Evolutionary conservation across 345 rosid genomes (phyloP).

Genomic region (Excoecaria agallocha): DNA sequence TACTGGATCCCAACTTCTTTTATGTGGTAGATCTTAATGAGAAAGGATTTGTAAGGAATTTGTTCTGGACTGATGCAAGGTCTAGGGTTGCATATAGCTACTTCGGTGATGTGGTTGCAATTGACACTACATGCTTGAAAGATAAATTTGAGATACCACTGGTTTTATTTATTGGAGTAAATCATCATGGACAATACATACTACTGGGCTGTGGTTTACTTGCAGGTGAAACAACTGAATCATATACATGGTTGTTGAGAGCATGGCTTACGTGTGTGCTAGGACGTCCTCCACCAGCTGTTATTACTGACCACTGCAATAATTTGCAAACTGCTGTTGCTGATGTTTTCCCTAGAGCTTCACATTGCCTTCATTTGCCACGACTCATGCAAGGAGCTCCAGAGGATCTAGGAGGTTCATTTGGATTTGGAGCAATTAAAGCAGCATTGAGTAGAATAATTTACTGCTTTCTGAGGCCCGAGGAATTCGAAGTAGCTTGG

Average conservation of each 20-base stretch:
- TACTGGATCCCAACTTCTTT: constrained; percentile 57
- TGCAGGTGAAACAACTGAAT: constrained; percentile 39
- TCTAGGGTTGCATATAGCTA: constrained; percentile 43
- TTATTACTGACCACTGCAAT: constrained; percentile 43
- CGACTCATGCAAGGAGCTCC: constrained; percentile 39
- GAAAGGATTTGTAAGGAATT: constrained; percentile 43
- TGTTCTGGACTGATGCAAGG: constrained; percentile 48
- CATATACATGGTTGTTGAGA: constrained; percentile 56
- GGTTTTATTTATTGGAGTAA: constrained; percentile 45
- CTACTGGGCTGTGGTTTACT: constrained; percentile 53
- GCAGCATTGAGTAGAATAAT: constrained; percentile 26
- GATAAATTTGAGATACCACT: constrained; percentile 43
- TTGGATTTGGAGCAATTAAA: constrained; percentile 36
- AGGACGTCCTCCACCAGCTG: constrained; percentile 48
- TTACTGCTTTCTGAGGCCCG: constrained; percentile 34
- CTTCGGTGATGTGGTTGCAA: constrained; percentile 44
- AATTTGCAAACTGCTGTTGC: constrained; percentile 38
- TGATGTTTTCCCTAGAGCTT: constrained; percentile 58
- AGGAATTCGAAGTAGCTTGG: constrained; percentile 56
- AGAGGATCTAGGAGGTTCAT: constrained; percentile 35
- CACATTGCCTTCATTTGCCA: constrained; percentile 39
- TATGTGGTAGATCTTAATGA: constrained; percentile 52
- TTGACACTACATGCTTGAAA: constrained; percentile 45
- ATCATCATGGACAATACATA: constrained; percentile 56
- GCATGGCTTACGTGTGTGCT: constrained; percentile 58